These are phyloP conservation scores for Nicotiana tabacum DNA, from an alignment of 257 asterid genomes.

Conservation along the genomic window DNA sequence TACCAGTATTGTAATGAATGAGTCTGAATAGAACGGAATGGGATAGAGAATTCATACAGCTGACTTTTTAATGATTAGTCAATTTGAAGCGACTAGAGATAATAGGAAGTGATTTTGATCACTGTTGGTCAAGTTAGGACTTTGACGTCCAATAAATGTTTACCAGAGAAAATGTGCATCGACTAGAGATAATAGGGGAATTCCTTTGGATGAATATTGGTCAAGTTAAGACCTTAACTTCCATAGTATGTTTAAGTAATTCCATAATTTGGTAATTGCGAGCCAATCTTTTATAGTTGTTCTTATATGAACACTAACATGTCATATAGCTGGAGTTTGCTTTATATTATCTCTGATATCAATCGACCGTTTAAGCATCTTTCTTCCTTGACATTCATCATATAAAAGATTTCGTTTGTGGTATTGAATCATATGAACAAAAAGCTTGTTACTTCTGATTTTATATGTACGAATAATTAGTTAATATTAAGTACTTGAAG, in stretches of 20 bases:
- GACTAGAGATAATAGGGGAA: background rate
- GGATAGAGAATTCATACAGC: background rate
- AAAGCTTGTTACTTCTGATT: background rate
- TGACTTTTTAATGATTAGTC: background rate
- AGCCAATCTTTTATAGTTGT: background rate
- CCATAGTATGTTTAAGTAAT: background rate
- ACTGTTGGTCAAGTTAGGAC: background rate
- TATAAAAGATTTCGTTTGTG: background rate
- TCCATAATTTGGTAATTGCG: background rate
- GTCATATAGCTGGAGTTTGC: background rate
- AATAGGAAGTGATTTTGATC: background rate
- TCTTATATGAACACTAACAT: background rate
- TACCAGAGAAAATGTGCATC: background rate
- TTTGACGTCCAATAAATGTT: background rate
- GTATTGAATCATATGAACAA: background rate
- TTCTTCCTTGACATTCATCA: background rate
- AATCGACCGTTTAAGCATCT: background rate
- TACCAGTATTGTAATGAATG: background rate
- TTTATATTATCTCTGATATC: background rate
- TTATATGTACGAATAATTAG: background rate
- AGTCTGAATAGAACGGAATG: background rate
- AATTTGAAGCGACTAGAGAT: background rate
- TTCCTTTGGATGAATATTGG: background rate
- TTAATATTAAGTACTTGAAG: background rate
- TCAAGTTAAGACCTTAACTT: background rate